These are phyloP conservation scores for Colletotrichum melonis DNA, from an alignment of 2,329 filamentous ascomycete genomes.

Conservation along the genomic window DNA sequence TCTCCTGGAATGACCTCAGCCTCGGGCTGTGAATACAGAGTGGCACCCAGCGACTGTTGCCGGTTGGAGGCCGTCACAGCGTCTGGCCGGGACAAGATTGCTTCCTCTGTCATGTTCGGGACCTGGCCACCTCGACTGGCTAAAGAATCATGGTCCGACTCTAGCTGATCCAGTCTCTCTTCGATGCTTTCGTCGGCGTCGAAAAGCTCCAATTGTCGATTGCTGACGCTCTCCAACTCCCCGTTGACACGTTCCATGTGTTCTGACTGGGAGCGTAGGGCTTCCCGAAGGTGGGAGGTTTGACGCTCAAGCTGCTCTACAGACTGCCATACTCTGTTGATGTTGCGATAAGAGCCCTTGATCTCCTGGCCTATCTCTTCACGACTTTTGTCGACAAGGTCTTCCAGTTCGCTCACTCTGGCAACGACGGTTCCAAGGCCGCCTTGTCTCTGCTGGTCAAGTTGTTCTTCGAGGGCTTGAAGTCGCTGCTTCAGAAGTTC, in stretches of 20 bases:
- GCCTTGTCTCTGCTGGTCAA: slow-evolving; percentile 50
- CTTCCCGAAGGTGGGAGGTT: slow-evolving; percentile 48
- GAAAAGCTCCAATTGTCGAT: slow-evolving; percentile 60
- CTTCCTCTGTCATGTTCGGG: not conserved
- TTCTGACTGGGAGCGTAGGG: slow-evolving; percentile 52
- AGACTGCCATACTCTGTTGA: slow-evolving; percentile 65
- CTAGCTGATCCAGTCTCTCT: slow-evolving; percentile 64
- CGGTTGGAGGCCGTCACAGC: not conserved
- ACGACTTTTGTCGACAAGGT: slow-evolving; percentile 63
- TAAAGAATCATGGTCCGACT: slow-evolving; percentile 46
- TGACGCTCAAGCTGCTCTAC: slow-evolving; percentile 57
- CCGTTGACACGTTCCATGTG: slow-evolving; percentile 53
- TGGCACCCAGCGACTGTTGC: slow-evolving; percentile 2
- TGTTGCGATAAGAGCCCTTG: slow-evolving; percentile 65
- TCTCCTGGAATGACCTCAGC: not conserved
- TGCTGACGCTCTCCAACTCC: slow-evolving; percentile 57
- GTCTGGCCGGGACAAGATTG: not conserved
- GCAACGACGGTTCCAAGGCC: slow-evolving; percentile 52
- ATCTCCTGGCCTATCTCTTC: slow-evolving; percentile 64
- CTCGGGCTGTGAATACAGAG: not conserved
- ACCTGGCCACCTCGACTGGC: slow-evolving; percentile 15
- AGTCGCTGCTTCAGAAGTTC: slow-evolving; percentile 60
- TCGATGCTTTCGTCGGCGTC: slow-evolving; percentile 64
- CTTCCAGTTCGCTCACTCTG: slow-evolving; percentile 64
- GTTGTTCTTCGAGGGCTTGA: slow-evolving; percentile 55